These are phyloP conservation scores for Teunomyces funiuensis DNA, from an alignment of 805 yeast species.

Conservation along the genomic window DNA sequence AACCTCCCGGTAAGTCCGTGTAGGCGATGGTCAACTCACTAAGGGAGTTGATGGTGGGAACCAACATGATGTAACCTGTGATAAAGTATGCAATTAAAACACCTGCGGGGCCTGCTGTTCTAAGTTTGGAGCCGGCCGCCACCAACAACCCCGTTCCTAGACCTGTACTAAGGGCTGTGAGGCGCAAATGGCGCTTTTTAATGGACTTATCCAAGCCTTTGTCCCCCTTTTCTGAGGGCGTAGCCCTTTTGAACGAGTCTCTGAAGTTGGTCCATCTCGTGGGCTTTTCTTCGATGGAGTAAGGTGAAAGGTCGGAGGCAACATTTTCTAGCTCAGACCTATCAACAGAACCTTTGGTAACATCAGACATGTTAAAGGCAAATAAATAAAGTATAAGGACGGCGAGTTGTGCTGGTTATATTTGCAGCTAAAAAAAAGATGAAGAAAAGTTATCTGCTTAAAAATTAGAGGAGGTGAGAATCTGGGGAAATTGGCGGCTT, in stretches of 20 bases:
- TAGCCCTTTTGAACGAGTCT: conserved; percentile 22
- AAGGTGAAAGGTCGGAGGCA: conserved; percentile 3
- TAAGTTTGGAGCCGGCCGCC: conserved; percentile 27
- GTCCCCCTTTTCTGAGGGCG: conserved; percentile 8
- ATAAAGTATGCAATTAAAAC: conserved; percentile 23
- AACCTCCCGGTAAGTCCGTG: conserved; percentile 26
- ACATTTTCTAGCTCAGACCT: conserved; percentile 7
- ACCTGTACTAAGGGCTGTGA: conserved; percentile 32
- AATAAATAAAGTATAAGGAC: too few species aligned
- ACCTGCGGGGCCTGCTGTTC: conserved; percentile 25
- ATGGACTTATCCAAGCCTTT: conserved; percentile 10
- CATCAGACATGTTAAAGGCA: not conserved
- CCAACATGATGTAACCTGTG: conserved; percentile 25
- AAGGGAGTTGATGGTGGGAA: conserved; percentile 28
- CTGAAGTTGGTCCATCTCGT: conserved; percentile 20
- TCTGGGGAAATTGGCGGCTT: conserved; percentile 1
- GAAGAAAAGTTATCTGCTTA: conserved; percentile 1
- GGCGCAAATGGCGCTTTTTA: conserved; percentile 24
- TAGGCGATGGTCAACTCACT: conserved; percentile 29
- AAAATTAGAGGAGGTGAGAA: not conserved
- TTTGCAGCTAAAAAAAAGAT: conserved; percentile 3
- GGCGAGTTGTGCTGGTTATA: too few species aligned
- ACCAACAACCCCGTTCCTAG: conserved; percentile 31
- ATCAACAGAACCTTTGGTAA: not conserved
- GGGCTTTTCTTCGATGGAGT: conserved; percentile 1